Percentiles rank a stretch among this genome's conserved stretches.
Evolutionary conservation across 495 filamentous ascomycete species (phyloP).

Genomic region (Letharia columbiana): DNA sequence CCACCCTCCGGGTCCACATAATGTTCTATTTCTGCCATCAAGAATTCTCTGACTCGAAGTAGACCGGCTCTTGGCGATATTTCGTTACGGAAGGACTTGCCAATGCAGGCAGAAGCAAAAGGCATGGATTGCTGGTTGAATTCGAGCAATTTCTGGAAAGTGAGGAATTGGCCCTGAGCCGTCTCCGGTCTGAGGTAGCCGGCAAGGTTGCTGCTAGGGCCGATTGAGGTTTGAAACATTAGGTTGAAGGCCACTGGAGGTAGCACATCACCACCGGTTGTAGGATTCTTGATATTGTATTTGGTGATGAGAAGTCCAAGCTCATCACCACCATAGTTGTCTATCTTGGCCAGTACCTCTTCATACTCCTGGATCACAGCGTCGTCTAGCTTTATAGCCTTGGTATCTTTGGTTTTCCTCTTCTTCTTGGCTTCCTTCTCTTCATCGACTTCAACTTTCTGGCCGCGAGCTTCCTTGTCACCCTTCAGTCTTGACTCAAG

Average conservation of each 20-base stretch:
- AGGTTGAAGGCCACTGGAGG: conserved; percentile 63
- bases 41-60: conserved; percentile 60
- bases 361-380: conserved; percentile 58
- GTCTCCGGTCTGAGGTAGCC: conserved; percentile 61
- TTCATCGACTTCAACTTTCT: conserved; percentile 59
- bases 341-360: conserved; percentile 60
- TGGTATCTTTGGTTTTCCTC: conserved; percentile 48
- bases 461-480: conserved; percentile 66
- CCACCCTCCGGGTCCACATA: conserved; percentile 63
- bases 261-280: conserved; percentile 49
- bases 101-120: conserved; percentile 66
- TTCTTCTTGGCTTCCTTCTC: conserved; percentile 58
- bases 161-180: conserved; percentile 60
- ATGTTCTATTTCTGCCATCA: conserved; percentile 71
- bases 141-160: conserved; percentile 61
- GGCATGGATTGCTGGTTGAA: conserved; percentile 65
- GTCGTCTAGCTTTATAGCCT: conserved; percentile 57
- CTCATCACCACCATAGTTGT: conserved; percentile 60
- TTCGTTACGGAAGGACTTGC: conserved; percentile 69
- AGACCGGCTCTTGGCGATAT: conserved; percentile 62
- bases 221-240: conserved; percentile 67
- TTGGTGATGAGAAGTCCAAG: conserved; percentile 55
- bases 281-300: conserved; percentile 58
- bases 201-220: conserved; percentile 54
- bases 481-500: conserved; percentile 75